phyloP scores from a whole-genome alignment of 331 rosid genomes.

The Rosa hybrid region DNA sequence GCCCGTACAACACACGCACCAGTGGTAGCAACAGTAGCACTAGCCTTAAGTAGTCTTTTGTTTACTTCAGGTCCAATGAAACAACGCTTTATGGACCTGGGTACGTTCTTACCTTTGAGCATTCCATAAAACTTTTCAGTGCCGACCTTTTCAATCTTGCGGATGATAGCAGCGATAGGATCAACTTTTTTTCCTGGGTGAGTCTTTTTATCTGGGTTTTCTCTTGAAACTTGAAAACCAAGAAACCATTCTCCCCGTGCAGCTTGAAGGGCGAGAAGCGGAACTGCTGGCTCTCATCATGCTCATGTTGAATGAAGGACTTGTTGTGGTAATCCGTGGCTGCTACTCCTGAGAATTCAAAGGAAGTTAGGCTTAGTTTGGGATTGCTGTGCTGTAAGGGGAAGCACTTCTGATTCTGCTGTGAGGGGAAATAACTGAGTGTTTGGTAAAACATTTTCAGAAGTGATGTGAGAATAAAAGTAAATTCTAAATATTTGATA shows the following conservation, averaged over 20 bases:
- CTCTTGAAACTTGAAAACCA: not conserved
- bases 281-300: not conserved
- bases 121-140: not conserved
- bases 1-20: no score
- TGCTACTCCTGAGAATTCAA: not conserved
- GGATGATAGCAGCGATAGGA: not conserved
- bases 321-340: not conserved
- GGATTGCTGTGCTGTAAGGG: no score
- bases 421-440: no score
- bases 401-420: no score
- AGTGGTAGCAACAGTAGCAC: not conserved
- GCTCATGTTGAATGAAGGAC: not conserved
- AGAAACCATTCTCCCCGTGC: not conserved
- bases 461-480: no score
- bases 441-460: no score
- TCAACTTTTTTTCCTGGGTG: not conserved
- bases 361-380: no score
- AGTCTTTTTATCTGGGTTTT: not conserved
- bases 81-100: not conserved
- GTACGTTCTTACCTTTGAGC: not conserved
- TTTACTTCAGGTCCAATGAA: not conserved
- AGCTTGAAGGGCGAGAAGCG: not conserved
- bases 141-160: not conserved
- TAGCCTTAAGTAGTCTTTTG: not conserved
- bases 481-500: no score